A percentile compares a stretch with the other conserved stretches of the same genome.
Conservation (phyloP, 2,329 filamentous ascomycete species). For the Penicillium sp. region DNA sequence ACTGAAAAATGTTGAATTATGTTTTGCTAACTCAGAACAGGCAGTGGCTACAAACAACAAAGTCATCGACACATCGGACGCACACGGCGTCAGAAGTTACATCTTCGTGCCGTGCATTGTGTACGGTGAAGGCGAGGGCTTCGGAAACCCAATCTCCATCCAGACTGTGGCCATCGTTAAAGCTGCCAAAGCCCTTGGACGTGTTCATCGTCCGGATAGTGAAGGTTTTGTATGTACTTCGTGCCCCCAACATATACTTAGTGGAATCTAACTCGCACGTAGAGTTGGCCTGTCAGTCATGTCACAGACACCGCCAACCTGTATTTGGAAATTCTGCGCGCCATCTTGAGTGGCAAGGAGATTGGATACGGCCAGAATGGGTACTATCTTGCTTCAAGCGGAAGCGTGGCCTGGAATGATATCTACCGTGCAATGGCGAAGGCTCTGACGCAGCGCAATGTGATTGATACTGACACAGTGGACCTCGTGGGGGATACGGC, state of each 20-base stretch:
- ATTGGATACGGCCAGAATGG: conserved; percentile 47
- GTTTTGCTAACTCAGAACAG: conserved; percentile 22
- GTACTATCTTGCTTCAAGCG: conserved; percentile 54
- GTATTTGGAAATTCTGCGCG: conserved; percentile 50
- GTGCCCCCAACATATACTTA: too few species aligned
- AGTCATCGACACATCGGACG: conserved; percentile 48
- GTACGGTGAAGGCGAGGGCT: conserved; percentile 53
- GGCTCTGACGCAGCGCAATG: conserved; percentile 41
- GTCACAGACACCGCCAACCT: conserved; percentile 50
- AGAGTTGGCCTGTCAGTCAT: conserved; percentile 58
- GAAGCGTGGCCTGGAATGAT: conserved; percentile 54
- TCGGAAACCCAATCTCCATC: conserved; percentile 55
- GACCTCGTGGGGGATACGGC: conserved; percentile 37
- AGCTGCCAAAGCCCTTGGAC: conserved; percentile 44
- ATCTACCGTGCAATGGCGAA: conserved; percentile 51
- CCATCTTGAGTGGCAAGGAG: conserved; percentile 45
- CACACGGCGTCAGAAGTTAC: conserved; percentile 50
- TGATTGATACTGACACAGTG: conserved; percentile 44
- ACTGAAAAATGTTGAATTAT: background rate
- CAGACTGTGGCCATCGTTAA: conserved; percentile 53
- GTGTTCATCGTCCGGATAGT: conserved; percentile 47
- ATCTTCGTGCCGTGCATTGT: conserved; percentile 59
- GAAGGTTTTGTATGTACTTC: conserved; percentile 36
- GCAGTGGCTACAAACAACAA: conserved; percentile 45
- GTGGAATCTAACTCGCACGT: background rate